Base-by-base conservation (phyloP, 805 yeast genomes). In the Starmera amethionina region DNA sequence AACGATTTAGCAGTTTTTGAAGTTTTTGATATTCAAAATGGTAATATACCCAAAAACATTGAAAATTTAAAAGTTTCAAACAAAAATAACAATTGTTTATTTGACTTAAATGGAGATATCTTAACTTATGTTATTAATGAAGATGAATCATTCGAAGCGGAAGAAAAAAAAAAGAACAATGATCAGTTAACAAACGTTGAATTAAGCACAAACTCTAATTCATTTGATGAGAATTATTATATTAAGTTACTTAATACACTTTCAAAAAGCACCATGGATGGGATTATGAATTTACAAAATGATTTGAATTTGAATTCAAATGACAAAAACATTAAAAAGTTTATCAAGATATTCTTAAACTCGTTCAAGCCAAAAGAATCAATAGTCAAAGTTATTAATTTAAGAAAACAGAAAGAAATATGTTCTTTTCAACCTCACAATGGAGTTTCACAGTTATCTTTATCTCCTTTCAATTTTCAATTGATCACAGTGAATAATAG, bases 401-500 rank as follows among this genome's bases (percentile, higher is more conserved):
- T 80, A 28, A 42, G 55, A 4, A 62, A 66, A 28, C 66, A 60
- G 37, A 55, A 57, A 41, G 59, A 63, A 4, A 42, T 68, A 16
- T 61, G 64, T 19, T 48, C 66, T 9, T 77, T 81, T 54, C 66
- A 70, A 34, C 76, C 85, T 0, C 77, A 82, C 0, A 76, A 73
- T 16, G 85, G 85, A 0, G 68, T 81, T 27, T 76, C 86, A 0
- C 58, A 67, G 19, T 53, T 82, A 2, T 75, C 82, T 2, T 51
- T 81, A 7, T 78, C 82, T 0, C 82, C 84, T 1, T 74, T 68
- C 52, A 85, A 80, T 50, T 51, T 73, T 32, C 70, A 72, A 28
- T 54, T 81, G 38, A 70, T 78, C 1, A 72, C 80, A 8, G 69
- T 71, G 4, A 70, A 73, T 10, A 49, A 55, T 18, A 64, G 83